Evolutionary conservation across 2,329 filamentous ascomycete genomes (phyloP).

Genomic region (Pyrenochaeta sp.): DNA sequence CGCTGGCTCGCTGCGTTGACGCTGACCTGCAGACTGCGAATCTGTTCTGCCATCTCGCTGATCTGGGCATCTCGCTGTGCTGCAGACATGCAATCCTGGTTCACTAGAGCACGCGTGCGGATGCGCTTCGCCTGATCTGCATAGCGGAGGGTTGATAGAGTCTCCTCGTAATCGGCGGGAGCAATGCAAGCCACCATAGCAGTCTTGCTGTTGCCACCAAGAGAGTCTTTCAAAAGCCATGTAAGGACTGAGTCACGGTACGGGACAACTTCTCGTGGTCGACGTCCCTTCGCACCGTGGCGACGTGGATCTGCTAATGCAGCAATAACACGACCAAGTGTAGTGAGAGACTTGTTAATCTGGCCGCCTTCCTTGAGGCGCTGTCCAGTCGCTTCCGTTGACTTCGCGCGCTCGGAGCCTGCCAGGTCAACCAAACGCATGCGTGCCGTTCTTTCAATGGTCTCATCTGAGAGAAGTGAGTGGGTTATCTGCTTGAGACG

Average conservation of each 20-base stretch:
- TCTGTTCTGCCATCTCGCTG: slow-evolving; percentile 92
- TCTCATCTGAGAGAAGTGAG: slow-evolving; percentile 96
- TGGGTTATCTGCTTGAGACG: slow-evolving; percentile 98
- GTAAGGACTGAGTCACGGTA: slow-evolving; percentile 88
- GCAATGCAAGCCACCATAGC: slow-evolving; percentile 99
- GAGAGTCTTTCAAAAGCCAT: slow-evolving; percentile 92
- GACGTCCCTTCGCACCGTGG: slow-evolving; percentile 51
- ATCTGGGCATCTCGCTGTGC: slow-evolving; percentile 96
- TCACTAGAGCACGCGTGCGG: slow-evolving; percentile 91
- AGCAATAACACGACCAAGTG: slow-evolving; percentile 92
- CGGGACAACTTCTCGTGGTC: slow-evolving; percentile 74
- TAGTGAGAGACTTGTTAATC: slow-evolving; percentile 98
- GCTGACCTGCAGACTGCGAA: slow-evolving; percentile 82
- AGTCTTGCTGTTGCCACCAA: slow-evolving; percentile 97
- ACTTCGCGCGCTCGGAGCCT: slow-evolving; percentile 92
- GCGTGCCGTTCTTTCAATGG: slow-evolving; percentile 90
- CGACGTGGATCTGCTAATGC: slow-evolving; percentile 78
- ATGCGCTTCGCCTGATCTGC: slow-evolving; percentile 98
- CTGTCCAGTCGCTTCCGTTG: slow-evolving; percentile 91
- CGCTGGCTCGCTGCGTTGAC: slow-evolving; percentile 66
- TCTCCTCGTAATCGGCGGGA: slow-evolving; percentile 96
- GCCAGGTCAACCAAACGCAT: slow-evolving; percentile 96
- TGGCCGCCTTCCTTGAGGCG: slow-evolving; percentile 93
- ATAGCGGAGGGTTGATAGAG: slow-evolving; percentile 92
- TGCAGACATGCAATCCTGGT: slow-evolving; percentile 91